These are phyloP conservation scores for Dryadomyces quercivorus DNA, from an alignment of 2,329 filamentous ascomycete species.

Conservation along the genomic window DNA sequence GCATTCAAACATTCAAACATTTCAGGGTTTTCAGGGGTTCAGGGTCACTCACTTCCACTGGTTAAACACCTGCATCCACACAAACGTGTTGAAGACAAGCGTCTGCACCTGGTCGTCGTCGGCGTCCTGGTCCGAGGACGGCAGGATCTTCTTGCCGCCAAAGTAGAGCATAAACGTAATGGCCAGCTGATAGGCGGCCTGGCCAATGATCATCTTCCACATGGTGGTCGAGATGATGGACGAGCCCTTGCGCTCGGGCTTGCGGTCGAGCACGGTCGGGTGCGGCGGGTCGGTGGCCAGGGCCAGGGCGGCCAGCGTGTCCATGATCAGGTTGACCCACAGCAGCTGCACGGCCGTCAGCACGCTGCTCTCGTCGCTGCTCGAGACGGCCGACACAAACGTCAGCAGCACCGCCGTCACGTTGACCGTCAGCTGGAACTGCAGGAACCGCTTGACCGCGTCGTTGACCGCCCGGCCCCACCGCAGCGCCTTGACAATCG, in stretches of 20 bases:
- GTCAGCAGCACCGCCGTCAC: slow-evolving; percentile 80
- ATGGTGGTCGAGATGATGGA: slow-evolving; percentile 74
- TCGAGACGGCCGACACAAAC: slow-evolving; percentile 76
- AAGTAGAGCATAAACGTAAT: slow-evolving; percentile 71
- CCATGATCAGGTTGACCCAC: slow-evolving; percentile 97
- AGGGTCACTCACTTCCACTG: slow-evolving; percentile 66
- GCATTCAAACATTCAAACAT: too few relatives aligned
- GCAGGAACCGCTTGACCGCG: slow-evolving; percentile 64
- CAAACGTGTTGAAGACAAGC: slow-evolving; percentile 93
- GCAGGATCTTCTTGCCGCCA: slow-evolving; percentile 18
- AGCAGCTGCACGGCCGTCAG: slow-evolving; percentile 82
- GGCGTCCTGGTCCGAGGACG: slow-evolving; percentile 26
- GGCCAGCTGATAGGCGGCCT: slow-evolving; percentile 78
- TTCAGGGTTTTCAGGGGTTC: not conserved
- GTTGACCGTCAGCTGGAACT: slow-evolving; percentile 78
- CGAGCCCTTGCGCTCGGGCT: slow-evolving; percentile 46
- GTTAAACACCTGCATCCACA: slow-evolving; percentile 99
- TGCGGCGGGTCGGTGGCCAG: slow-evolving; percentile 85
- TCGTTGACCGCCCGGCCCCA: slow-evolving; percentile 73
- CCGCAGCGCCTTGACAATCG: slow-evolving; percentile 72
- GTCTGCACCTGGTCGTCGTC: slow-evolving; percentile 49
- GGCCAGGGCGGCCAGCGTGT: slow-evolving; percentile 81
- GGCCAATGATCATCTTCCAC: slow-evolving; percentile 99
- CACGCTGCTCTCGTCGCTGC: slow-evolving; percentile 55
- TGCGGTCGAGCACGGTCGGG: slow-evolving; percentile 66